Percentiles rank a stretch among this genome's conserved stretches.
phyloP scores from a whole-genome alignment of 2,329 filamentous ascomycete species.

The Ploettnerulaceae sp. region DNA sequence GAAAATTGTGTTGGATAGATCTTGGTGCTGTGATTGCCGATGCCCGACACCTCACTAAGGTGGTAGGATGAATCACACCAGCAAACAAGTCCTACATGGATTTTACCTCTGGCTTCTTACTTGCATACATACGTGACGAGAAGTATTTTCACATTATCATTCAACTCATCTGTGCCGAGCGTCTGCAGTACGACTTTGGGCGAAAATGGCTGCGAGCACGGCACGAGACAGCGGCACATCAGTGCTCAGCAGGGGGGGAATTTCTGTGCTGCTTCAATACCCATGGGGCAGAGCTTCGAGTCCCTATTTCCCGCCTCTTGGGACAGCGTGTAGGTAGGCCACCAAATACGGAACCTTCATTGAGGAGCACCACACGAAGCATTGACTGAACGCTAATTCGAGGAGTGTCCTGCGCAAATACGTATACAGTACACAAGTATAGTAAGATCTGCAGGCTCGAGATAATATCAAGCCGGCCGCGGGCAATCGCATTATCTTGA shows the following conservation, averaged over 20 bases:
- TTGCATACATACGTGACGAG: not conserved
- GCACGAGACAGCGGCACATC: not conserved
- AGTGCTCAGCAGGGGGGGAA: not conserved
- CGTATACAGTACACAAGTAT: not conserved
- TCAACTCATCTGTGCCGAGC: not conserved
- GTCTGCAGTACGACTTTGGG: conserved; percentile 22
- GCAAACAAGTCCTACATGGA: no score
- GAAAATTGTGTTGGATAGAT: no score
- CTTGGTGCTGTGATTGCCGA: no score
- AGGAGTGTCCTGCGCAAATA: no score
- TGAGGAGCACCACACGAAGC: no score
- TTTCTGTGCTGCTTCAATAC: not conserved
- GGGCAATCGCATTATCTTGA: conserved; percentile 8
- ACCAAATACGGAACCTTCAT: conserved; percentile 9
- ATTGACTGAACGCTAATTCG: no score
- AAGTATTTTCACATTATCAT: not conserved
- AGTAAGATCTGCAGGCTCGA: not conserved
- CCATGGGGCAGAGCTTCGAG: conserved; percentile 2
- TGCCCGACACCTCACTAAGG: no score
- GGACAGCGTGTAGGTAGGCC: conserved; percentile 12
- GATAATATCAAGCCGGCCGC: not conserved
- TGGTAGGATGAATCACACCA: no score
- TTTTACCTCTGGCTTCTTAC: no score
- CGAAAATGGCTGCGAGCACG: conserved; percentile 12
- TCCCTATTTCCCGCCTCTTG: conserved; percentile 8